Evolutionary conservation across 2,329 filamentous ascomycete species (phyloP).

Genomic region (Pleoardoris graminearum): DNA sequence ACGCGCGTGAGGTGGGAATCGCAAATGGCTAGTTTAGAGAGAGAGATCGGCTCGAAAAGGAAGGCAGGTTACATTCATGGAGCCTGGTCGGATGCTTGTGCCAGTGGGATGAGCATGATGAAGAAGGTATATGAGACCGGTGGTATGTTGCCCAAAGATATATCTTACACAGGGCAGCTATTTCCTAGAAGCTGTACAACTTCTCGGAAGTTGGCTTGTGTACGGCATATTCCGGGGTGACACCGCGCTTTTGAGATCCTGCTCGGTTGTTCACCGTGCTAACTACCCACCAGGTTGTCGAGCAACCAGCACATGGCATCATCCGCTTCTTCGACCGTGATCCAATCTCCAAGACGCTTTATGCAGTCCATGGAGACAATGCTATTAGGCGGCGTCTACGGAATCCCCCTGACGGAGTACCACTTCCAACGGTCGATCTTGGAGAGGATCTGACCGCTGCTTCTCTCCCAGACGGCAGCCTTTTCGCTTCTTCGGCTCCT

Average conservation of each 20-base stretch:
- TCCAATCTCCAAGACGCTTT: constrained; percentile 27
- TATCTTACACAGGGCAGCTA: not conserved
- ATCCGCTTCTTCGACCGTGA: constrained; percentile 37
- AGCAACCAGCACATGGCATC: constrained; percentile 9
- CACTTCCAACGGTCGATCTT: constrained; percentile 6
- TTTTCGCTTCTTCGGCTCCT: not conserved
- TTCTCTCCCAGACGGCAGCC: not conserved
- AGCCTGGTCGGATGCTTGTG: constrained; percentile 34
- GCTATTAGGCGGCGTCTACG: constrained; percentile 20
- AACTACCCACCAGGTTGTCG: constrained; percentile 10
- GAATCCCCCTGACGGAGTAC: constrained; percentile 6
- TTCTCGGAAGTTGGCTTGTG: too few species aligned
- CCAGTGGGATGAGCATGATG: constrained; percentile 16
- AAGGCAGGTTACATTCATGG: constrained; percentile 22
- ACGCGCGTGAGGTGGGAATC: constrained; percentile 6
- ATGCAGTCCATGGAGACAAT: constrained; percentile 29
- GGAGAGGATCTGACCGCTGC: constrained; percentile 5
- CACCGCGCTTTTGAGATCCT: too few species aligned
- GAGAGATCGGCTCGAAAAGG: constrained; percentile 33
- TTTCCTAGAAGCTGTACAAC: too few species aligned
- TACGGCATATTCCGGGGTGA: too few species aligned
- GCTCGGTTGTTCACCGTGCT: too few species aligned
- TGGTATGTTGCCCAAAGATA: not conserved
- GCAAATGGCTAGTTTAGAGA: constrained; percentile 24
- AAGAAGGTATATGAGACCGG: not conserved